Base-by-base conservation (phyloP, 1,284 basidiomycete species). In the Sphaerobolus stellatus region DNA sequence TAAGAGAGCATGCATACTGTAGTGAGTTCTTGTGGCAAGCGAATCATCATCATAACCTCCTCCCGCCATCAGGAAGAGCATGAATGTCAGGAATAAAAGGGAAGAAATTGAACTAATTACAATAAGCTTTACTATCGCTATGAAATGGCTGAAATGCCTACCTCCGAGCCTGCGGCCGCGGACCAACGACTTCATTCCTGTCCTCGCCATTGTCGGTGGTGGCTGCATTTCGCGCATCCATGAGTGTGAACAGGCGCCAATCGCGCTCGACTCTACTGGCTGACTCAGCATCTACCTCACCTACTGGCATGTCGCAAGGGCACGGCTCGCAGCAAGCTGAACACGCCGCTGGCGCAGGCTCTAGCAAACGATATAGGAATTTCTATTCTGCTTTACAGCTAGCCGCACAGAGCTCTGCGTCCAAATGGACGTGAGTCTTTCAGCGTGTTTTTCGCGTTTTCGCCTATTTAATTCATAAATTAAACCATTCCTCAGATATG, bases 331-430 rank as follows among this genome's bases (percentile, higher is more conserved):
- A 43, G 16, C 53, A 53, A 38, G 16, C 16, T 9, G 44, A 48
- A 22, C 43, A n/a, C 11, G 18, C 18, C 30, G 18, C 47, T 14
- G 50, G 45, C 31, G 14, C 54, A 27, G 54, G 54, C 6, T 81
- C 81, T 48, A 88, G 81, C 63, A 82, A 82, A 64, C 81, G 88
- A 30, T 90, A 86, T 85, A 81, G 78, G 0, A 82, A 87, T 64
- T 90, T 90, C 58, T 81, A 84, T 58, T 84, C 85, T 2, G 88
- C 88, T 0, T 68, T 90, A 27, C 84, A 88, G 63, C 79, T 88
- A 13, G 88, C 88, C 14, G 81, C 88, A 24, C 85, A 87, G 62
- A 76, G 85, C 20, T 79, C 86, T n/a, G 81, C 86, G 4, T 84
- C 86, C 66, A 89, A 89, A 64, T 90, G 88, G 88, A 85, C 86